These are phyloP conservation scores for Tremellales sp. DNA, from an alignment of 1,284 basidiomycete genomes.

Conservation along the genomic window DNA sequence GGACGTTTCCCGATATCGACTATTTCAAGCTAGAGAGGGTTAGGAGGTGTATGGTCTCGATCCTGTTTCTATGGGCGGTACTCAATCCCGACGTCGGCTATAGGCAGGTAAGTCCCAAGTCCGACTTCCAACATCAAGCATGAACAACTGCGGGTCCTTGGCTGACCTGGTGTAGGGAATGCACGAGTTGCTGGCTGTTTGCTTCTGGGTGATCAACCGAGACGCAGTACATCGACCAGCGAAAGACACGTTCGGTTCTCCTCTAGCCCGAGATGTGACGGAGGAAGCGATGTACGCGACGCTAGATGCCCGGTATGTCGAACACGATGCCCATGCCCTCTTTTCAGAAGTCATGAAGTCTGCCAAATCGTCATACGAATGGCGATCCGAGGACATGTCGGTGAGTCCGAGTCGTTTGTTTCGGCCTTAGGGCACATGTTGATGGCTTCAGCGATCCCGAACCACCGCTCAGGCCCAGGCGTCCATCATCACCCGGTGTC, in stretches of 20 bases:
- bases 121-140: neutral
- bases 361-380: slow-evolving; percentile 81
- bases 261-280: neutral
- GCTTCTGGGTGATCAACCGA: slow-evolving; percentile 74
- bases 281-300: slow-evolving; percentile 31
- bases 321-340: slow-evolving; percentile 71
- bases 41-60: slow-evolving; percentile 73
- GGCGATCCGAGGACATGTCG: slow-evolving; percentile 56
- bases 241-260: neutral
- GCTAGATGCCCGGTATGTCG: slow-evolving; percentile 44
- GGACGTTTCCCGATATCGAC: slow-evolving; percentile 88
- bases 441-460: slow-evolving; percentile 29
- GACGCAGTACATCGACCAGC: slow-evolving; percentile 58
- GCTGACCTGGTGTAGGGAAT: slow-evolving; percentile 70
- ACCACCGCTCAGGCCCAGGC: slow-evolving; percentile 49
- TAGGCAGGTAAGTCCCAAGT: slow-evolving; percentile 52
- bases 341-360: slow-evolving; percentile 73
- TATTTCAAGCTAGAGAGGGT: slow-evolving; percentile 75
- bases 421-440: slow-evolving; percentile 12
- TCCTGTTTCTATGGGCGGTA: slow-evolving; percentile 75
- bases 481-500: slow-evolving; percentile 77
- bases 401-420: slow-evolving; percentile 8
- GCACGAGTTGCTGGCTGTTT: slow-evolving; percentile 85
- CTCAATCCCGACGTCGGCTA: slow-evolving; percentile 78
- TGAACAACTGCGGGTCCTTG: neutral